Evolutionary conservation across 2,329 filamentous ascomycete genomes (phyloP), one percentile per base, ranked within the genome.

Genomic region (Stagonosporopsis vannaccii): DNA sequence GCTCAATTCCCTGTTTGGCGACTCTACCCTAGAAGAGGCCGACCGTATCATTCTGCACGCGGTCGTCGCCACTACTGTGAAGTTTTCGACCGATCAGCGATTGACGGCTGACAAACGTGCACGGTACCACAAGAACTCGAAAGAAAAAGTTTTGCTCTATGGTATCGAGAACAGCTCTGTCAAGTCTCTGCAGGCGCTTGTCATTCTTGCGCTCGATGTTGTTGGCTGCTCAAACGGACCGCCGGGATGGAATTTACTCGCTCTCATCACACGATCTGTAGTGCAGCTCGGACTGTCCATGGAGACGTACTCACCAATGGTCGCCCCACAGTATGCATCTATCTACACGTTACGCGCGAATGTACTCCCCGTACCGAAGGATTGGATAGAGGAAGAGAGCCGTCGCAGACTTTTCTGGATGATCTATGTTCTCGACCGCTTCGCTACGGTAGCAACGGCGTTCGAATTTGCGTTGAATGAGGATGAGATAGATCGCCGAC

Each of bases 391-490:
- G 71, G 93, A 97, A 59, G 93, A 97, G 74, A 90, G 90, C 37
- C 83, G 92, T 25, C 84, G 93, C 25, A 83, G 93, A 23, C 80
- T 97, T 1, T 96, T 97, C 75, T 97, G 93, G 93, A 94, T 96
- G 87, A 88, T 96, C 11, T 97, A 96, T 70, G 79, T 97, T 12
- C 82, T 97, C 6, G 93, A 97, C 72, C 85, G 93, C 45, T 97
- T 96, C 71, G 92, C 92, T 0, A 97, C 92, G 0, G 88, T 97
- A 52, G 89, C 92, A 0, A 97, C 93, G 0, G 92, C 93, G 0
- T 97, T 97, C 65, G 92, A 97, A 66, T 96, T 97, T 72, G 91
- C 91, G 0, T 79, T 97, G 17, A 89, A 94, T 63, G 92, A 97
- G 68, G 91, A 89, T 70, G 92, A 97, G 69, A 94, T 97, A 40